Percentiles rank a stretch among this genome's conserved stretches.
Conservation (phyloP, 1,284 basidiomycete genomes). For the Naganishia liquefaciens region DNA sequence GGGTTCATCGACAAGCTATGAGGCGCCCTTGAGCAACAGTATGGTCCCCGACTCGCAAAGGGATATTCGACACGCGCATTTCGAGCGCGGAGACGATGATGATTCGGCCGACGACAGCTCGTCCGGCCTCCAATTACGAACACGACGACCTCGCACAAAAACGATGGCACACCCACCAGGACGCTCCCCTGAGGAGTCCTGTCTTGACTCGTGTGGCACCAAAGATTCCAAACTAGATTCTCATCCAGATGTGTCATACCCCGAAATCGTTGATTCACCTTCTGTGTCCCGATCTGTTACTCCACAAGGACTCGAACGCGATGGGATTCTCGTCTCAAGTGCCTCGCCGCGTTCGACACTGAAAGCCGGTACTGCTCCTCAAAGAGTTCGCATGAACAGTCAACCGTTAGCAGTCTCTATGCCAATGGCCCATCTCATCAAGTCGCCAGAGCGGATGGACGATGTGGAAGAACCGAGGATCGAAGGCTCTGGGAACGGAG, state of each 20-base stretch:
- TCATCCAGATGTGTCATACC: no score
- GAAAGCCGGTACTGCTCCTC: neutral
- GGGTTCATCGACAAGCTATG: neutral
- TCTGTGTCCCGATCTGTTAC: no score
- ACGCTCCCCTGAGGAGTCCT: no score
- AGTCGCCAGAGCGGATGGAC: no score
- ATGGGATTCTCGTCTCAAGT: no score
- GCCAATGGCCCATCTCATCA: neutral
- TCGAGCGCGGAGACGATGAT: constrained; percentile 16
- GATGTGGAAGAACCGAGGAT: no score
- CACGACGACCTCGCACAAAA: neutral
- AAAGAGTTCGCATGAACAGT: constrained; percentile 26
- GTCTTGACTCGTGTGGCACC: no score
- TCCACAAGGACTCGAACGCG: neutral
- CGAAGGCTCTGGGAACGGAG: no score
- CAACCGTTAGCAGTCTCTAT: constrained; percentile 11
- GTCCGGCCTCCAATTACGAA: constrained; percentile 10
- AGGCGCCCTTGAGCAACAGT: neutral
- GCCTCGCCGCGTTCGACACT: no score
- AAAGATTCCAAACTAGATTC: no score
- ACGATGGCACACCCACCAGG: no score
- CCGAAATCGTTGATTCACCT: no score
- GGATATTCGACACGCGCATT: constrained; percentile 4
- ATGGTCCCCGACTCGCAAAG: neutral
- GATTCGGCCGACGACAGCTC: constrained; percentile 20